Base-by-base conservation (phyloP, 2,329 filamentous ascomycete species). In the Beauveria varroae region DNA sequence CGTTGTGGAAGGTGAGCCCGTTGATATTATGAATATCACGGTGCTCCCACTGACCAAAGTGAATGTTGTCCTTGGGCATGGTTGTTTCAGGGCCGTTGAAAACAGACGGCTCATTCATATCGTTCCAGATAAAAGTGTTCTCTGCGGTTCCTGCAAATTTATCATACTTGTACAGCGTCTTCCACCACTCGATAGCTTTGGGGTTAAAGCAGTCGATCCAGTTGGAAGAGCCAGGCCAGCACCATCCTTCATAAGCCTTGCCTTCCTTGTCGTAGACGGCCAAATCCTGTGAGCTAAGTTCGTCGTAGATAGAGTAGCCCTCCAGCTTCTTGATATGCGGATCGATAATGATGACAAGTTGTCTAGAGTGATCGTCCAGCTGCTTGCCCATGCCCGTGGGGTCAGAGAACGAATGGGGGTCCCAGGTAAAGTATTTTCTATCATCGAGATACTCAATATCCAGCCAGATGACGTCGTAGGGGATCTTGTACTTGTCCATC, bases 21-120 rank as follows among this genome's bases (percentile, higher is more conserved):
- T 98, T 95, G 68, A 98, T 73, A 75, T 99, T 98, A 80, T 99
- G 95, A 5, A 99, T 78, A 71, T 99, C 95, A 65, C 95, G 90
- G 73, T 99, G 95, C 74, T 99, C 95, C 95, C 95, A 99, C 70
- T 89, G 85, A 57, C 85, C 93, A 69, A 89, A 78, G 72, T 99
- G 95, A 34, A 99, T 76, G 72, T 99, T 99, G 78, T 99, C 95
- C 76, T 97, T 97, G 64, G 95, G 95, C 93, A 98, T 98, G 5
- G 93, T 98, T 3, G 92, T 96, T 75, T 99, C 95, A 0, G 95
- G 95, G 0, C 95, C 95, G 72, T 98, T 98, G 80, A 99, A 99
- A 1, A 99, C 95, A 0, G 95, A 98, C 0, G 95, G 95, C 77
- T 99, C 95, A 72, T 97, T 98, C 95, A 99, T 99, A 73, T 99